phyloP scores from a whole-genome alignment of 2,329 filamentous ascomycete genomes.

The Aspergillus calidoustus region DNA sequence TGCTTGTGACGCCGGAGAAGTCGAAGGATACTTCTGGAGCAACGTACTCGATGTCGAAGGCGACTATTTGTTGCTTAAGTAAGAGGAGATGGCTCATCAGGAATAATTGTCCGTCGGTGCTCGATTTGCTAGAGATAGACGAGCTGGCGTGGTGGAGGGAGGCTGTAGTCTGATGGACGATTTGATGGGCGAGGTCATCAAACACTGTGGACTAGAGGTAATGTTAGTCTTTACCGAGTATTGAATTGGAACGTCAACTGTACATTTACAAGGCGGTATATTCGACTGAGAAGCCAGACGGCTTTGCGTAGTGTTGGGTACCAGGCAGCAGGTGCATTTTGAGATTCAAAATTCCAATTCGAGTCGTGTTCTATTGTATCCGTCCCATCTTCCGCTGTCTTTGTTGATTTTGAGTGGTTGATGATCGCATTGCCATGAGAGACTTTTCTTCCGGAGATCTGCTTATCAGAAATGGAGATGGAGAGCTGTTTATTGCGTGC shows the following conservation, averaged over 20 bases:
- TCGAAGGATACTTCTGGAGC: constrained; percentile 69
- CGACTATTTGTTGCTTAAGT: constrained; percentile 93
- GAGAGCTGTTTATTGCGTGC: constrained; percentile 53
- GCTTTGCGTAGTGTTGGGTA: constrained; percentile 71
- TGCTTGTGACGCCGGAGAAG: constrained; percentile 67
- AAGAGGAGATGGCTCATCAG: constrained; percentile 93
- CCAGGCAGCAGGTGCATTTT: constrained; percentile 63
- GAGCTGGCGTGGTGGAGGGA: constrained; percentile 78
- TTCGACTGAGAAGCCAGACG: constrained; percentile 70
- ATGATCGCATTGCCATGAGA: constrained; percentile 45
- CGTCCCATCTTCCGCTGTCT: constrained; percentile 55
- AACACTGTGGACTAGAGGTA: constrained; percentile 64
- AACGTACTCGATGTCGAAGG: constrained; percentile 86
- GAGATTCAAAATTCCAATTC: constrained; percentile 60
- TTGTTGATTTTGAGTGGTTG: constrained; percentile 54
- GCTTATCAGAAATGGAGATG: constrained; percentile 48
- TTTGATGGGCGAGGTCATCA: constrained; percentile 74
- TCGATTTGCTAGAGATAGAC: constrained; percentile 68
- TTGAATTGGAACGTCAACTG: neutral
- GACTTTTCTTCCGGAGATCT: constrained; percentile 59
- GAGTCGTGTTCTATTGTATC: constrained; percentile 50
- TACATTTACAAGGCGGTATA: constrained; percentile 72
- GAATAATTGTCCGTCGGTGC: constrained; percentile 82
- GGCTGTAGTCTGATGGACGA: constrained; percentile 87
- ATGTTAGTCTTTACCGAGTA: constrained; percentile 19